Evolutionary conservation across 768 basidiomycete genomes (phyloP).

Genomic region (Psilocybe cubensis): DNA sequence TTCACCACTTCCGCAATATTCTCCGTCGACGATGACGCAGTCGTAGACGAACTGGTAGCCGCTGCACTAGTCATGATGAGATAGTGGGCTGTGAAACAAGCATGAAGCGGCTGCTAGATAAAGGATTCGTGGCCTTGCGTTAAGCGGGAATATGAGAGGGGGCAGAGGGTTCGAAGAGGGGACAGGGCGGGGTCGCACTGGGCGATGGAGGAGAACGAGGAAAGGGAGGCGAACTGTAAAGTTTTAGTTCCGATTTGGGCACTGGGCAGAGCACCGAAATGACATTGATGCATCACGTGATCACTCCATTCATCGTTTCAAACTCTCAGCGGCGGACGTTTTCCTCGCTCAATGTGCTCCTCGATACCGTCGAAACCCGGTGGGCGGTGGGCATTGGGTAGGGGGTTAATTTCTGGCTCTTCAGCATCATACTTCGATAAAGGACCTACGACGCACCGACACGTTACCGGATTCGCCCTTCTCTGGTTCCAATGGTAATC

Average conservation of each 20-base stretch:
- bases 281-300: background rate
- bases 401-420: too few relatives aligned
- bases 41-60: constrained; percentile 14
- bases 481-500: background rate
- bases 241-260: constrained; percentile 18
- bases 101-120: constrained; percentile 19
- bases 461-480: background rate
- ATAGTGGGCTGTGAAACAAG: constrained; percentile 14
- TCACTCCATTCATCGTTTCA: background rate
- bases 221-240: constrained; percentile 21
- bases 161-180: background rate
- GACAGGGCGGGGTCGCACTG: background rate
- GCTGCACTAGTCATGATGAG: constrained; percentile 20
- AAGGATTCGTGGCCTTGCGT: background rate
- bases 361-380: background rate
- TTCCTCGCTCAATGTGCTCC: background rate
- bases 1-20: background rate
- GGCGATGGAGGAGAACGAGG: background rate
- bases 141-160: background rate
- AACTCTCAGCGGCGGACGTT: background rate
- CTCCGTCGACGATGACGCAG: constrained; percentile 12
- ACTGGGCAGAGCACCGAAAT: constrained; percentile 3
- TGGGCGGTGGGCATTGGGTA: too few relatives aligned
- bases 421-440: too few relatives aligned
- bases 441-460: too few relatives aligned